These are phyloP conservation scores for Penicillium olsonii DNA, from an alignment of 2,329 filamentous ascomycete species.

Conservation along the genomic window DNA sequence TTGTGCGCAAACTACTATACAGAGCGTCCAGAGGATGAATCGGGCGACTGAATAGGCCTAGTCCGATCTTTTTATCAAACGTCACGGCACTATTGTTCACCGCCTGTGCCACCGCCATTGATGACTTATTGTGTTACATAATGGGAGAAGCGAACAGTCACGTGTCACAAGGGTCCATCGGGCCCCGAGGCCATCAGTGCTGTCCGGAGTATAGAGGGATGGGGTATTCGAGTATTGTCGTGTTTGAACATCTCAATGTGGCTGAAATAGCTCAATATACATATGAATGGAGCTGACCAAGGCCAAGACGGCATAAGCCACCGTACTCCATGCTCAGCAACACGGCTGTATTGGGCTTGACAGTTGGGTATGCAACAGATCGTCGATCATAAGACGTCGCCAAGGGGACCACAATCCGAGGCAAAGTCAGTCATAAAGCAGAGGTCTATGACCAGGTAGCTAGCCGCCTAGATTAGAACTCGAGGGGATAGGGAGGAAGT, in stretches of 20 bases:
- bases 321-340: background rate
- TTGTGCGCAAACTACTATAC: background rate
- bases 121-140: background rate
- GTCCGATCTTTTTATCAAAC: conserved; percentile 5
- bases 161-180: background rate
- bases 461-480: too few relatives aligned
- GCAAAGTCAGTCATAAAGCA: background rate
- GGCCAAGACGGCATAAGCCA: too few relatives aligned
- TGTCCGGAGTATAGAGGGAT: background rate
- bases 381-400: conserved; percentile 19
- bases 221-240: background rate
- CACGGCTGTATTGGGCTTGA: conserved; percentile 14
- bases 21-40: background rate
- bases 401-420: conserved; percentile 21
- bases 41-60: background rate
- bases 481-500: too few relatives aligned
- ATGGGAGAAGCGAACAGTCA: too few relatives aligned
- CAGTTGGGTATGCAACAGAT: conserved; percentile 26
- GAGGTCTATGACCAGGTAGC: too few relatives aligned
- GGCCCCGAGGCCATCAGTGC: too few relatives aligned
- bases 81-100: conserved; percentile 15
- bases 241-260: background rate
- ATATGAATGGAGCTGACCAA: too few relatives aligned
- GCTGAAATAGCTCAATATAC: background rate
- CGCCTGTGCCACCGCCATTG: conserved; percentile 15